Percentiles rank a stretch among this genome's conserved stretches.
phyloP scores from a whole-genome alignment of 805 yeast genomes.

The Candida palmyrensis region DNA sequence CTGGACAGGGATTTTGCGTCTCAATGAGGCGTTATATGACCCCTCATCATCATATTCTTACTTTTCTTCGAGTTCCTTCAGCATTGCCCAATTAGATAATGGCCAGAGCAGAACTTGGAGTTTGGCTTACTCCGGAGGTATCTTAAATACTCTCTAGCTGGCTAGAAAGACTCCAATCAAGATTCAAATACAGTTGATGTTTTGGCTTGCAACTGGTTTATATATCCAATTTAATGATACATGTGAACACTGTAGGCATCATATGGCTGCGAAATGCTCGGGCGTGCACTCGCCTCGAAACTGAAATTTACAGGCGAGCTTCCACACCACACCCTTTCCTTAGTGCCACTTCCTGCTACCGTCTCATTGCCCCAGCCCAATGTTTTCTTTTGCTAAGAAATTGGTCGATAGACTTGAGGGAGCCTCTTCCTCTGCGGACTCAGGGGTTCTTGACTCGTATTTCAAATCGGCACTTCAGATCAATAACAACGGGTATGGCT shows the following conservation, averaged over 20 bases:
- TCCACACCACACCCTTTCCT: no score
- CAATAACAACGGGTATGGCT: slow-evolving; percentile 38
- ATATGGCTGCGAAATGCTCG: no score
- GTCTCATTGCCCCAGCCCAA: slow-evolving; percentile 7
- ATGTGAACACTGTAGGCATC: no score
- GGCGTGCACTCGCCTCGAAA: not conserved
- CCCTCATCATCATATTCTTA: slow-evolving; percentile 58
- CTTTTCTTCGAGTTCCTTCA: slow-evolving; percentile 34
- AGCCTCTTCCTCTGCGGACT: slow-evolving; percentile 9
- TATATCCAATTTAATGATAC: no score
- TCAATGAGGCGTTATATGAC: slow-evolving; percentile 72
- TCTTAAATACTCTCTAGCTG: slow-evolving; percentile 13
- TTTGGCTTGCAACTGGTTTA: no score
- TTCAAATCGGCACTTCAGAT: slow-evolving; percentile 25
- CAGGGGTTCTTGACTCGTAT: slow-evolving; percentile 25
- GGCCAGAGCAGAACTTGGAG: slow-evolving; percentile 65
- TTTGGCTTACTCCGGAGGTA: slow-evolving; percentile 54
- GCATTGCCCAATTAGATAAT: slow-evolving; percentile 43
- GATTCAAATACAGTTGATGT: no score
- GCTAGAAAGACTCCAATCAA: no score
- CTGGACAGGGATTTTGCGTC: slow-evolving; percentile 69
- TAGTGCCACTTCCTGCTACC: no score
- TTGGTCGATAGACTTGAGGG: slow-evolving; percentile 37
- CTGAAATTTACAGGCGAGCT: not conserved
- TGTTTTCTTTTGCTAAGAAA: slow-evolving; percentile 43